phyloP scores from a whole-genome alignment of 352 stramenopile genomes.

The Aphanomyces astaci region DNA sequence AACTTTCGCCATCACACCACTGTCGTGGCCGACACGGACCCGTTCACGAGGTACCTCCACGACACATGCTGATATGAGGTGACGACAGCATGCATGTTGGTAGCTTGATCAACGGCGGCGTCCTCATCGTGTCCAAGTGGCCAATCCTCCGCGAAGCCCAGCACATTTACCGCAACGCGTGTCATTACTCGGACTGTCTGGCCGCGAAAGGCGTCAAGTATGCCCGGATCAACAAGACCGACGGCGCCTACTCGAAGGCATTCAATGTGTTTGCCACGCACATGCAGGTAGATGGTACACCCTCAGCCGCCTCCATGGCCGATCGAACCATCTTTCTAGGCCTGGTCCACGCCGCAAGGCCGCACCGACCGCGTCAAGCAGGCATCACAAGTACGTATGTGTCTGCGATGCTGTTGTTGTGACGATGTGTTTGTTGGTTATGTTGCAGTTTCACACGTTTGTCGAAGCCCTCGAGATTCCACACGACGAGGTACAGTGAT shows the following conservation, averaged over 20 bases:
- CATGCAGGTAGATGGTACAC: constrained; percentile 76
- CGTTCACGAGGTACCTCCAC: constrained; percentile 64
- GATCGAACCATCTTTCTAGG: constrained; percentile 25
- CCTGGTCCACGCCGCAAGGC: constrained; percentile 65
- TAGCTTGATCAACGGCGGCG: constrained; percentile 66
- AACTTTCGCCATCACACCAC: constrained; percentile 57
- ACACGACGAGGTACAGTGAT: constrained; percentile 57
- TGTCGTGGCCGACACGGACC: constrained; percentile 65
- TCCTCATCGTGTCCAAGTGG: constrained; percentile 77
- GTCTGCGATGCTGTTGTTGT: too few species aligned
- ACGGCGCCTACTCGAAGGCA: constrained; percentile 42
- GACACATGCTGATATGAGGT: too few species aligned
- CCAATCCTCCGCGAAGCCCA: constrained; percentile 67
- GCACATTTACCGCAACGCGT: constrained; percentile 66
- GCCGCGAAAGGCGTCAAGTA: constrained; percentile 81
- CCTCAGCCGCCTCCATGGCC: neutral
- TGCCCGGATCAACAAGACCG: constrained; percentile 57
- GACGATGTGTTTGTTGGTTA: too few species aligned
- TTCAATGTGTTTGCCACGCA: constrained; percentile 83
- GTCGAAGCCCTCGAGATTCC: constrained; percentile 54
- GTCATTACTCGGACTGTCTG: constrained; percentile 76
- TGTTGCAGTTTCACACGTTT: constrained; percentile 48
- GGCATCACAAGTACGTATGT: constrained; percentile 47
- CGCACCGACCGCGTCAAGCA: constrained; percentile 53
- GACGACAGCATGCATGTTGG: too few species aligned